phyloP scores from a whole-genome alignment of 768 basidiomycete genomes.

The Leccinum subgranulosum region DNA sequence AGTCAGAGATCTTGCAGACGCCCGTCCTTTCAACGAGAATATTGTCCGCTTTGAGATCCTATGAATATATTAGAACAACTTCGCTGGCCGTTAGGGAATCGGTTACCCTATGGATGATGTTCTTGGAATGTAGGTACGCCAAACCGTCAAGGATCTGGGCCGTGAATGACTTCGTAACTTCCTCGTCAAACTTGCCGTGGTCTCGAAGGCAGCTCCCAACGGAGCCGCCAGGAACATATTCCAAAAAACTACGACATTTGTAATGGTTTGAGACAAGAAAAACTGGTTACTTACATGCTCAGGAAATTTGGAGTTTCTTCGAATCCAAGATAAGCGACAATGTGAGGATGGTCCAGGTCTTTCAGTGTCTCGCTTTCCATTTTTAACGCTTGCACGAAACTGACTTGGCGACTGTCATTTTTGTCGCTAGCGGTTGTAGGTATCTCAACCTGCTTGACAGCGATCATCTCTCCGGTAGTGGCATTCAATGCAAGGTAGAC shows the following conservation, averaged over 20 bases:
- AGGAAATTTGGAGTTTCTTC: conserved; percentile 85
- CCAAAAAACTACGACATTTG: conserved; percentile 72
- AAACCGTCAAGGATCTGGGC: conserved; percentile 88
- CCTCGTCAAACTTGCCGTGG: conserved; percentile 90
- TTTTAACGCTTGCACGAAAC: conserved; percentile 88
- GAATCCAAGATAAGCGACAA: conserved; percentile 95
- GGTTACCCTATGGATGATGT: conserved; percentile 88
- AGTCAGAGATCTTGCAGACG: conserved; percentile 96
- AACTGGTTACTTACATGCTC: conserved; percentile 72
- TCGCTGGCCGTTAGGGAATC: conserved; percentile 1
- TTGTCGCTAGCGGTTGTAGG: conserved; percentile 90
- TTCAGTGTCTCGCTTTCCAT: conserved; percentile 95
- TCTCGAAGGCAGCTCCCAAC: conserved; percentile 87
- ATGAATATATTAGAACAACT: conserved; percentile 8
- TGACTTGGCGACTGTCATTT: conserved; percentile 78
- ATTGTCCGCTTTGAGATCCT: conserved; percentile 98
- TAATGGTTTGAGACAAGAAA: background rate
- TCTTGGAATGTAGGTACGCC: conserved; percentile 87
- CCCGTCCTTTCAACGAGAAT: conserved; percentile 93
- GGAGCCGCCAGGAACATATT: conserved; percentile 98
- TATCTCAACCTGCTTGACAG: conserved; percentile 98
- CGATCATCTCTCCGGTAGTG: conserved; percentile 97
- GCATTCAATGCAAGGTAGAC: conserved; percentile 96
- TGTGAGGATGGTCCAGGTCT: conserved; percentile 94
- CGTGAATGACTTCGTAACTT: conserved; percentile 90